Evolutionary conservation across 257 asterid species (phyloP), one percentile per base, ranked within the genome.

Genomic region (Oldenlandia corymbosa): DNA sequence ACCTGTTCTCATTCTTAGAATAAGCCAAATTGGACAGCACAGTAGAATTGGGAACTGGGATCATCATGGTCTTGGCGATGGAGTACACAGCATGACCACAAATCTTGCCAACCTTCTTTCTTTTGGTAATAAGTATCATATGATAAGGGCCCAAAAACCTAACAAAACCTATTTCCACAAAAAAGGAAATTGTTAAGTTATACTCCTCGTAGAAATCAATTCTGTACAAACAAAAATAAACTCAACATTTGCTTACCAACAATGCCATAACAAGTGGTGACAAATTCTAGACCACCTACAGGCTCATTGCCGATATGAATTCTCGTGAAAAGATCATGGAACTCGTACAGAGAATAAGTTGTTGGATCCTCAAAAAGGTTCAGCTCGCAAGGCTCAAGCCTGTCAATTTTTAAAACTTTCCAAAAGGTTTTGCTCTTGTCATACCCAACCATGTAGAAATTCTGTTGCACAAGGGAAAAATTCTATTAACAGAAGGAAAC

Each of bases 1-100:
- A 93, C 99, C 99, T 90, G 92, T 89, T 84, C 84, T 93, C 99
- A 68, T 83, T 85, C 84, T 76, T 93, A 93, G 95, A 83, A 85
- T 77, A 73, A 78, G 85, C 84, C 93, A 81, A 77, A 83, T 83
- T 78, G 69, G 84, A 80, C 51, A 69, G 84, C 77, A 76, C 78
- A 34, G 88, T 75, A 51, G 94, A 66, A 77, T 81, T 79, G 61
- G 90, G 83, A 48, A 92, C 73, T 59, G 89, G 91, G 52, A 92
- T 69, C 88, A 87, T 85, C 85, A 80, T 81, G 85, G 88, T 85
- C 82, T 85, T 83, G 52, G 85, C 80, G 64, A 93, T 50, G 27
- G 95, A 73, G 79, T 89, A 93, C 20, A 93, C 84, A n/a, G 93
- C 83, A 76, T 92, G 97, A 65, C 96, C 99, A 68, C 99, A 81